Percentiles rank a stretch among this genome's conserved stretches.
Conservation (phyloP, 495 filamentous ascomycete genomes). For the Penicillium egyptiacum region DNA sequence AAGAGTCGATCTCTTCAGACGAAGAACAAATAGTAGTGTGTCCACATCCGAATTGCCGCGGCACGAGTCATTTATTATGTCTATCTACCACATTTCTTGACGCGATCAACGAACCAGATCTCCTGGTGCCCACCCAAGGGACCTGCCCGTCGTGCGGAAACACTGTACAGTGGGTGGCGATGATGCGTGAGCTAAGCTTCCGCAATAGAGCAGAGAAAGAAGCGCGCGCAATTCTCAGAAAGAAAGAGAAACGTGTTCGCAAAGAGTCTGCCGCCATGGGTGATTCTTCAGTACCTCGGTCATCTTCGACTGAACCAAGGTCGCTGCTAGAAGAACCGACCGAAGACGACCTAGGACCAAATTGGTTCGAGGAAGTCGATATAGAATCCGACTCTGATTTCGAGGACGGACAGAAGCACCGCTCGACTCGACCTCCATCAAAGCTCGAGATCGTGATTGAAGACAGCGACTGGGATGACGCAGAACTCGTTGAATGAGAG, state of each 20-base stretch:
- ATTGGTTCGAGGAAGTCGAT: conserved; percentile 37
- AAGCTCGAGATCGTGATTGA: conserved; percentile 53
- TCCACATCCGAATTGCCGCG: conserved; percentile 61
- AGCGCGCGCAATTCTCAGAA: conserved; percentile 62
- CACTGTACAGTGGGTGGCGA: conserved; percentile 65
- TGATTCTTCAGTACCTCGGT: not conserved
- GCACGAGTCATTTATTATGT: conserved; percentile 73
- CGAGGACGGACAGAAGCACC: conserved; percentile 14
- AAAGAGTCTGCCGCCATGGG: conserved; percentile 15
- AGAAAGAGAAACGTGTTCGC: conserved; percentile 35
- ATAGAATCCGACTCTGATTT: conserved; percentile 40
- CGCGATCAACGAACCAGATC: conserved; percentile 37
- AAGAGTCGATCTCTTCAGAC: conserved; percentile 43
- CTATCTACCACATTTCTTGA: conserved; percentile 65
- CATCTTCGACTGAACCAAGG: not conserved
- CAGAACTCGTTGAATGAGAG: conserved; percentile 48
- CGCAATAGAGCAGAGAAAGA: conserved; percentile 66
- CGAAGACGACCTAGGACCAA: conserved; percentile 39
- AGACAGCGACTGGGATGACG: conserved; percentile 61
- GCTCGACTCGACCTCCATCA: conserved; percentile 15
- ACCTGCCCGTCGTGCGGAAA: conserved; percentile 69
- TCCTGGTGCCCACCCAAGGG: conserved; percentile 67
- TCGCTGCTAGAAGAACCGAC: conserved; percentile 17
- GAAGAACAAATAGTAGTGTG: conserved; percentile 66
- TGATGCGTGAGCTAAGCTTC: conserved; percentile 80